Percentiles rank a stretch among this genome's conserved stretches.
Evolutionary conservation across 2,329 filamentous ascomycete species (phyloP).

Genomic region (Mariannaea elegans): DNA sequence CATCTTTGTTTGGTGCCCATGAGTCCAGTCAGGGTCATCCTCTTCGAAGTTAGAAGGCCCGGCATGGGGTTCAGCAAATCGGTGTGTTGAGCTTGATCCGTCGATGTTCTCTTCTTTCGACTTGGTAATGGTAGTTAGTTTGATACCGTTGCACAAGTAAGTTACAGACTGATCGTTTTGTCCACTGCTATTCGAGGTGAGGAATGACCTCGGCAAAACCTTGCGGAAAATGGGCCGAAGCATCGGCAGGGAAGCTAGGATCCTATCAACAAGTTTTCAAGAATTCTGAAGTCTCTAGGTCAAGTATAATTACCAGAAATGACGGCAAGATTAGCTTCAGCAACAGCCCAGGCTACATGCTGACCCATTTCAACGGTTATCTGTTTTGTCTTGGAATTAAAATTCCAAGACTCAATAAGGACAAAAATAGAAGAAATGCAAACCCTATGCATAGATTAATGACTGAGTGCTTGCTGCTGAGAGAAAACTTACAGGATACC

Average conservation of each 20-base stretch:
- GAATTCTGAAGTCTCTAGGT: neutral
- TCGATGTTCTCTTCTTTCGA: too few species aligned
- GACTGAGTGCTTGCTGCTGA: neutral
- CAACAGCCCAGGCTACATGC: conserved; percentile 41
- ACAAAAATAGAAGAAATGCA: conserved; percentile 39
- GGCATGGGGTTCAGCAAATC: too few species aligned
- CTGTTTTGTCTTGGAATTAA: conserved; percentile 34
- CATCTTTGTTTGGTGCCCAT: too few species aligned
- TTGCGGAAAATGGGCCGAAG: conserved; percentile 32
- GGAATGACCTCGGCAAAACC: conserved; percentile 28
- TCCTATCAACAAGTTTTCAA: neutral
- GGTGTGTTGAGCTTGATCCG: too few species aligned
- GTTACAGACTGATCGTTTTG: too few species aligned
- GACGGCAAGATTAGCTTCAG: conserved; percentile 42
- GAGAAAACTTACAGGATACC: conserved; percentile 37
- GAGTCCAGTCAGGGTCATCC: too few species aligned
- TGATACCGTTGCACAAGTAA: too few species aligned
- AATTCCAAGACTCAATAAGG: conserved; percentile 34
- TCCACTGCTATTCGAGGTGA: too few species aligned
- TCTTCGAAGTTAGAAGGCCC: too few species aligned
- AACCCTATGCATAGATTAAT: conserved; percentile 17
- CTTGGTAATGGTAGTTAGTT: too few species aligned
- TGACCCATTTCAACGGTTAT: conserved; percentile 37
- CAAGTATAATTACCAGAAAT: conserved; percentile 34
- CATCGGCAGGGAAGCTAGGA: conserved; percentile 34